Evolutionary conservation across 2,329 filamentous ascomycete species (phyloP), one percentile per base, ranked within the genome.

Genomic region (Botrytis paeoniae): DNA sequence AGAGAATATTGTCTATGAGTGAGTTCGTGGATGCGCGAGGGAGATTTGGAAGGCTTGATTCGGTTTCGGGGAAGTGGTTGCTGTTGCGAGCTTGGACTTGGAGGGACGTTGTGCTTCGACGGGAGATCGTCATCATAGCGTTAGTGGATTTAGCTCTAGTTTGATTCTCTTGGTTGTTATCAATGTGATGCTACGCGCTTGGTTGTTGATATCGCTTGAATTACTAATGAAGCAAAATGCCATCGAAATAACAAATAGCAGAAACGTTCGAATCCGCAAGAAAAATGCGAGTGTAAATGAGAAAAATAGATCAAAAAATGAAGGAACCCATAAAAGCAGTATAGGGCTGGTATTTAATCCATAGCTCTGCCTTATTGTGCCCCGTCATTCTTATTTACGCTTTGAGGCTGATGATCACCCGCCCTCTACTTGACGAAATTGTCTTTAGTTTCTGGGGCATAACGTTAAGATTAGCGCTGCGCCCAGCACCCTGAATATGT

Each of bases 1-100:
- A 86, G 39, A 90, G 80, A 64, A 87, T 71, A 48, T 83, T 80
- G 48, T 81, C 74, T 25, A 71, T n/a, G 16, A 78, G 37, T 4
- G 75, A 70, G n/a, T 78, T 75, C 66, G 78, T 69, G 76, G 76
- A 69, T 77, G 77, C 59, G 78, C 57, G 69, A 60, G 71, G 80
- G 39, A 83, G 81, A 59, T 82, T 78, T 48, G 82, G 83, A 41
- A 89, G 82, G 39, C 81, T 83, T 45, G 83, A 82, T 79, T 89
- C 87, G 75, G 85, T 80, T 61, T 57, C 61, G 32, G 70, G 66
- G 25, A 74, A 74, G 14, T 73, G 54, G n/a, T 69, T 68, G 35
- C 51, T 69, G 25, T 69, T 41, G 39, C 70, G 70, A 43, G 63
- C 65, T 65, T 71, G 61, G 22, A 66, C 22, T 66, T 71, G 70